Evolutionary conservation across 2,329 filamentous ascomycete species (phyloP).

Genomic region (Ceratocystis papillata): DNA sequence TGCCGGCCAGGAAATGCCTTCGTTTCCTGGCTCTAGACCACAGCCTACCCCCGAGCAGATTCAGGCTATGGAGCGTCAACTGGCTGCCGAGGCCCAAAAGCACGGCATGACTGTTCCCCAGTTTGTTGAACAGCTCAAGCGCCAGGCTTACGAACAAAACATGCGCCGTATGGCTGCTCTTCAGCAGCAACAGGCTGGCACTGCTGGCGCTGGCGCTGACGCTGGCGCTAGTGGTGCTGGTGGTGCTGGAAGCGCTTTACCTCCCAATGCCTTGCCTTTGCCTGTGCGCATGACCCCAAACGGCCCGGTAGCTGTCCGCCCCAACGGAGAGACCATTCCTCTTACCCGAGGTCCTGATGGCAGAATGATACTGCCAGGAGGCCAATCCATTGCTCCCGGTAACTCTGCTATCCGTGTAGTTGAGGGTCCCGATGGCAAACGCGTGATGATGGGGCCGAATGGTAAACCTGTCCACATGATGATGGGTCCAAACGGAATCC

Average conservation of each 20-base stretch:
- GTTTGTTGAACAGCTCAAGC: constrained; percentile 62
- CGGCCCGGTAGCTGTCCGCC: constrained; percentile 22
- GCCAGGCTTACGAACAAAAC: constrained; percentile 44
- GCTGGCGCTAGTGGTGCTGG: not conserved
- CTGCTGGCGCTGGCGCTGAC: not conserved
- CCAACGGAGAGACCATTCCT: constrained; percentile 21
- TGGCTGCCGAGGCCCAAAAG: constrained; percentile 72
- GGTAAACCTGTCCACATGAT: constrained; percentile 12
- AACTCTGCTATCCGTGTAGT: not conserved
- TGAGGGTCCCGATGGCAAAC: constrained; percentile 20
- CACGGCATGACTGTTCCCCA: constrained; percentile 75
- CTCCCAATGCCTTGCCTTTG: constrained; percentile 17
- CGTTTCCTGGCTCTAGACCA: constrained; percentile 31
- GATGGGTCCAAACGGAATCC: constrained; percentile 14
- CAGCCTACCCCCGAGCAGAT: constrained; percentile 75
- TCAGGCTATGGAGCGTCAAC: constrained; percentile 67
- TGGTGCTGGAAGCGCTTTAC: not conserved
- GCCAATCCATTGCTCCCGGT: too few relatives aligned
- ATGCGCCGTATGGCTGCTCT: constrained; percentile 29
- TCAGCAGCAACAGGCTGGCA: constrained; percentile 18
- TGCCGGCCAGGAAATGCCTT: constrained; percentile 10
- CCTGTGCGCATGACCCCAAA: constrained; percentile 20
- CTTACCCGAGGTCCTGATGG: constrained; percentile 12
- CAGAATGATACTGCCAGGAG: not conserved
- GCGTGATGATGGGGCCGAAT: constrained; percentile 8